These are phyloP conservation scores for Ceratobasidium sp. DNA, from an alignment of 1,284 basidiomycete species.

Conservation along the genomic window DNA sequence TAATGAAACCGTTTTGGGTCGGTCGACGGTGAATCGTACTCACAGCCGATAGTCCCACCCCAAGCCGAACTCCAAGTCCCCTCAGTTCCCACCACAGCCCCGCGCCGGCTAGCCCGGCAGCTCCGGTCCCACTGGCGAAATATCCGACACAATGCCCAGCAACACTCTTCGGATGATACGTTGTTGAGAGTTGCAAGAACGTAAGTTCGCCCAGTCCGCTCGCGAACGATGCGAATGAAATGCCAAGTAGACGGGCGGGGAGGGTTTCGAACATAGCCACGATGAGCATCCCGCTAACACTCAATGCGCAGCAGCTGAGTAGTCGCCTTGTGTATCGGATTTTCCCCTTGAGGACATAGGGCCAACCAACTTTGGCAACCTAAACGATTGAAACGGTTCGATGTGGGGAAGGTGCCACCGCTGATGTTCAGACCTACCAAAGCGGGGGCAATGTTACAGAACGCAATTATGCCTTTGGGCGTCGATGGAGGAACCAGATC, in stretches of 20 bases:
- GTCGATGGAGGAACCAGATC: constrained; percentile 92
- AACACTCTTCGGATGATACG: constrained; percentile 76
- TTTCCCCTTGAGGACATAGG: constrained; percentile 85
- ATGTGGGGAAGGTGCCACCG: background rate
- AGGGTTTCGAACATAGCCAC: constrained; percentile 83
- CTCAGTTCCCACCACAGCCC: constrained; percentile 95
- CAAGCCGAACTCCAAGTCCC: constrained; percentile 83
- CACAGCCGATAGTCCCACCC: constrained; percentile 85
- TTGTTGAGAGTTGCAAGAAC: constrained; percentile 92
- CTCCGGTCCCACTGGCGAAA: constrained; percentile 93
- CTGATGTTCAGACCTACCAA: constrained; percentile 59
- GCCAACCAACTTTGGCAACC: constrained; percentile 90
- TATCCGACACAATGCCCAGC: constrained; percentile 80
- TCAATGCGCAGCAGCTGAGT: constrained; percentile 79
- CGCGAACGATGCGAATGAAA: constrained; percentile 90
- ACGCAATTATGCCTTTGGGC: constrained; percentile 92
- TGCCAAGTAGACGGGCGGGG: constrained; percentile 83
- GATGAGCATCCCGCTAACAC: constrained; percentile 86
- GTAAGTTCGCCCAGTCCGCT: constrained; percentile 94
- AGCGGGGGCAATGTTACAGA: constrained; percentile 89
- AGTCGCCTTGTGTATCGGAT: constrained; percentile 83
- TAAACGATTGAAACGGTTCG: constrained; percentile 54
- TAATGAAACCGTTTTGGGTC: background rate
- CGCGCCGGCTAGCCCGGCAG: constrained; percentile 92
- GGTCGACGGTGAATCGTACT: constrained; percentile 51